These are phyloP conservation scores for Pachyrhizus erosus DNA, from an alignment of 306 rosid genomes.

Conservation along the genomic window DNA sequence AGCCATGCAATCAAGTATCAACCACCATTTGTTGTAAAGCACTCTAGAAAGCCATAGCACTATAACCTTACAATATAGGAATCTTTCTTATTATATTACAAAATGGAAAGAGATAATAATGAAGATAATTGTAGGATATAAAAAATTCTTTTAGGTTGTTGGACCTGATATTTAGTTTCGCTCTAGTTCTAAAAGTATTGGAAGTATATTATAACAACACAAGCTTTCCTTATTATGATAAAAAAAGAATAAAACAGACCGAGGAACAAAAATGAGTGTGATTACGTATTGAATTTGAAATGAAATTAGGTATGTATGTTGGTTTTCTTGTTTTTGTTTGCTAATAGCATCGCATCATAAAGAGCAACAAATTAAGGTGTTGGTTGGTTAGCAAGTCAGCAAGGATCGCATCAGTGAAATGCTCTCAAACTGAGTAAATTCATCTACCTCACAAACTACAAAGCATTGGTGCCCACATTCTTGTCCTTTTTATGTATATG, in stretches of 20 bases:
- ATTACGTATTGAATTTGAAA: conserved; percentile 32
- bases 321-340: conserved; percentile 51
- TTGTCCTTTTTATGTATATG: conserved; percentile 47
- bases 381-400: conserved; percentile 68
- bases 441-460: conserved; percentile 13
- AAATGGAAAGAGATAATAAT: background rate
- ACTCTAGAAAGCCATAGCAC: background rate
- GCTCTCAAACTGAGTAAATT: conserved; percentile 42
- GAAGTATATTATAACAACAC: conserved; percentile 9
- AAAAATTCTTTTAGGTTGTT: conserved; percentile 27
- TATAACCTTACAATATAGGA: conserved; percentile 3
- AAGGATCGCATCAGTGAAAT: conserved; percentile 41
- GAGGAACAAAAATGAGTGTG: conserved; percentile 1
- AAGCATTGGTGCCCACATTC: conserved; percentile 47
- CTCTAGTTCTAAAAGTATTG: conserved; percentile 16
- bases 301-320: conserved; percentile 45
- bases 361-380: conserved; percentile 55
- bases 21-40: conserved; percentile 32
- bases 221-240: background rate
- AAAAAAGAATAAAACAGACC: background rate
- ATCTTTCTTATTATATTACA: conserved; percentile 6
- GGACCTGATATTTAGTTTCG: conserved; percentile 1
- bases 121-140: conserved; percentile 12
- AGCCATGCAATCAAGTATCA: conserved; percentile 15
- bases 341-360: conserved; percentile 34